Evolutionary conservation across 345 rosid genomes (phyloP).

Genomic region (Rubroshorea leprosula): DNA sequence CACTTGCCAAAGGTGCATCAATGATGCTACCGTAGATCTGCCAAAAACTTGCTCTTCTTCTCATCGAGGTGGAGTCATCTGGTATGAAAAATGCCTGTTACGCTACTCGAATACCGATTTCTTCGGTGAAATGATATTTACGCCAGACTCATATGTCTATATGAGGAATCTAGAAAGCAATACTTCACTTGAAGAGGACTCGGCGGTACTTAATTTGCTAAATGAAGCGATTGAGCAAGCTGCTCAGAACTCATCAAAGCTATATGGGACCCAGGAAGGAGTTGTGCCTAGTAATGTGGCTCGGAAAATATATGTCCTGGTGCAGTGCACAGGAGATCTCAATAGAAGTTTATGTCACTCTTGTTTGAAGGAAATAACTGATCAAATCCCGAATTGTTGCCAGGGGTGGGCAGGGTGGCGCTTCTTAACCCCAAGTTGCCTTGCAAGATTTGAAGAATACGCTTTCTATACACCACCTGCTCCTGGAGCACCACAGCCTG

Average conservation of each 20-base stretch:
- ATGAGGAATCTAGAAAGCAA: slow-evolving; percentile 13
- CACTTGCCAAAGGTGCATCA: too few relatives aligned
- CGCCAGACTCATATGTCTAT: neutral
- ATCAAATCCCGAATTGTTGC: slow-evolving; percentile 4
- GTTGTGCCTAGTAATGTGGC: neutral
- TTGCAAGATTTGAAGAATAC: slow-evolving; percentile 19
- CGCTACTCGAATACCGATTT: slow-evolving; percentile 17
- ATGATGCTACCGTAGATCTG: too few relatives aligned
- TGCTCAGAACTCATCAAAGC: neutral
- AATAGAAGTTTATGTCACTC: neutral
- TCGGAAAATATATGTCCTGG: slow-evolving; percentile 18
- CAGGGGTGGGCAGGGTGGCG: slow-evolving; percentile 22
- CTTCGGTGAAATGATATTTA: neutral
- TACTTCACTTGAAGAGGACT: slow-evolving; percentile 11
- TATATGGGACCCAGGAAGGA: slow-evolving; percentile 14
- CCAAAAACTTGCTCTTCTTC: too few relatives aligned
- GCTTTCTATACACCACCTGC: slow-evolving; percentile 7
- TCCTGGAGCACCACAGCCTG: too few relatives aligned
- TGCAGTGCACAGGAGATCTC: slow-evolving; percentile 33
- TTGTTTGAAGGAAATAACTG: slow-evolving; percentile 8
- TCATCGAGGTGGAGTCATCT: slow-evolving; percentile 7
- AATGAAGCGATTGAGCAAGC: neutral
- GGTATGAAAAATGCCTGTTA: slow-evolving; percentile 31
- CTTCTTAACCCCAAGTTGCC: slow-evolving; percentile 24
- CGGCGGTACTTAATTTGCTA: neutral